Conservation (phyloP, 345 rosid species). For the Rhodamnia rubescens region DNA sequence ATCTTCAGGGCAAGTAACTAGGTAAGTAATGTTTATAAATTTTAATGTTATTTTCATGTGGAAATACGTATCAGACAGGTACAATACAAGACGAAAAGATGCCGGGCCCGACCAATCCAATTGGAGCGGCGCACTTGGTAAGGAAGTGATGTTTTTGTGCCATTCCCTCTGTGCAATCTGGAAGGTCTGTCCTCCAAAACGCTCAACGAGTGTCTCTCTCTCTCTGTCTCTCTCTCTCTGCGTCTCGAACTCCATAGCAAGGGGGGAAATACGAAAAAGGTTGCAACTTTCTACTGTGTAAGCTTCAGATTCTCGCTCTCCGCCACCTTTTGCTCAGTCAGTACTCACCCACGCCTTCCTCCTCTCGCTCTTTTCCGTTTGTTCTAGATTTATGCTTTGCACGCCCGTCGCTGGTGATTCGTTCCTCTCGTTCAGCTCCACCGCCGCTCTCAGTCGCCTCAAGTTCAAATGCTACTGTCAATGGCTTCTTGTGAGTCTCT, state of each 20-base stretch:
- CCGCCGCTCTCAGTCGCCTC: background rate
- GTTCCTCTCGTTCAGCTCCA: background rate
- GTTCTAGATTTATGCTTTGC: background rate
- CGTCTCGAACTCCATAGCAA: background rate
- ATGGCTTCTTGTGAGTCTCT: conserved; percentile 37
- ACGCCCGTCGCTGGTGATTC: background rate
- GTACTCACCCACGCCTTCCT: background rate
- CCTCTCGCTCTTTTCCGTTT: background rate
- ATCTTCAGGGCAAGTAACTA: background rate
- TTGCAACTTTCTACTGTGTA: background rate
- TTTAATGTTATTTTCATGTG: background rate
- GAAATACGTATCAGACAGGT: background rate
- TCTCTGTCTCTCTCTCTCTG: background rate
- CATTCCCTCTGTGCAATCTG: background rate
- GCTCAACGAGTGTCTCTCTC: background rate
- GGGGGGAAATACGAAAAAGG: background rate
- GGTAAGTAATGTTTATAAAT: background rate
- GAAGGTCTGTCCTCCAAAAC: background rate
- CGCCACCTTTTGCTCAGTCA: background rate
- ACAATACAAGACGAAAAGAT: background rate
- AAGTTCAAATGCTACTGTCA: background rate
- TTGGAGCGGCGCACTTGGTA: background rate
- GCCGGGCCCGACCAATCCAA: conserved; percentile 9
- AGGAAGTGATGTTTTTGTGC: background rate
- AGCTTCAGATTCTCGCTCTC: background rate